Base-by-base conservation (phyloP, 495 filamentous ascomycete genomes). In the Talaromyces thailandensis region DNA sequence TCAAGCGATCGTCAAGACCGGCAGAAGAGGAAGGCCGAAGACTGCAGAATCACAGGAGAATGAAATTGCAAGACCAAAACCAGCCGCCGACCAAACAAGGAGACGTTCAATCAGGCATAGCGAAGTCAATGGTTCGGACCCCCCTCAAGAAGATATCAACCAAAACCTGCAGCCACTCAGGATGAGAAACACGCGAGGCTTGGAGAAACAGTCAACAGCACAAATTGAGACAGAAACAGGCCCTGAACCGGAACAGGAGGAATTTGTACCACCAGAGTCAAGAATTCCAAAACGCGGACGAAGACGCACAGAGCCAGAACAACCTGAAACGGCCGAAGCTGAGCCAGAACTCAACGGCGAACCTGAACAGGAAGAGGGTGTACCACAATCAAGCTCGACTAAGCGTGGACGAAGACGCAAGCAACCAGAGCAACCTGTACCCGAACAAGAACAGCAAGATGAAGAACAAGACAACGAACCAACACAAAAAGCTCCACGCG, bases 261-360 rank as follows among this genome's bases (percentile, higher is more conserved):
- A 23, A n/a, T n/a, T 31, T 12, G 16, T 11, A 6, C 11, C 18
- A 18, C 24, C 24, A 14, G 32, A 60, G 37, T 5, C 35, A 45
- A 28, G 23, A 5, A 6, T n/a, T 26, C 2, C 29, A 1, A 56
- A 56, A 56, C 25, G 53, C 29, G 16, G 26, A 56, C 26, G n/a
- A 31, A 29, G 26, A 9, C 53, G 26, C 12, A 56, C 32, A 25
- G 18, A 18, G 16, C 29, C 14, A 25, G 18, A 18, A 6, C 29
- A n/a, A 23, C 14, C 53, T 29, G 26, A 29, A 25, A 18, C 14
- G 25, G 28, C 21, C 1, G 64, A 62, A 12, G 7, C 32, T 58
- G 53, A 28, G 14, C 53, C 62, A n/a, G 65, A 67, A 28, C 26
- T 61, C 7, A 62, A 65, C 37, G 31, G 57, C 3, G 57, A 63